A percentile compares a stretch with the other conserved stretches of the same genome.
phyloP scores from a whole-genome alignment of 1,284 basidiomycete genomes.

The Trametes polyzona region DNA sequence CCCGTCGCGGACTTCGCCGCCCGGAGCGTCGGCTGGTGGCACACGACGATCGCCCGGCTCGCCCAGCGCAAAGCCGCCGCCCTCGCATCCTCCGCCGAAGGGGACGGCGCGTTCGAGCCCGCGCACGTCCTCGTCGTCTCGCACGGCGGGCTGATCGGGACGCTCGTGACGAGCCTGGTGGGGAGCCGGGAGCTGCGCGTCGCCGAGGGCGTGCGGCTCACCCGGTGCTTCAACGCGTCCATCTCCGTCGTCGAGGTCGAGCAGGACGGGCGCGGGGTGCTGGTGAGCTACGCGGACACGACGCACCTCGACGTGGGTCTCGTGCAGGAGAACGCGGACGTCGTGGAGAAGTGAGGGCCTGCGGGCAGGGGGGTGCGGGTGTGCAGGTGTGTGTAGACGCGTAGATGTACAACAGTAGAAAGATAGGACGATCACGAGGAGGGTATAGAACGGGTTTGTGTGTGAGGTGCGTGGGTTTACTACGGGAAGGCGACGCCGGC shows the following conservation, averaged over 20 bases:
- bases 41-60: slow-evolving; percentile 45
- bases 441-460: too few species aligned
- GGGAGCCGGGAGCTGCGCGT: slow-evolving; percentile 42
- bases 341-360: slow-evolving; percentile 34
- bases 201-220: slow-evolving; percentile 46
- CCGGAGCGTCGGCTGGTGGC: slow-evolving; percentile 66
- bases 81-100: not conserved
- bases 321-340: slow-evolving; percentile 57
- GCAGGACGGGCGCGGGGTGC: slow-evolving; percentile 41
- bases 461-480: too few species aligned
- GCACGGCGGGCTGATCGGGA: slow-evolving; percentile 67
- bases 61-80: slow-evolving; percentile 33
- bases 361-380: not conserved
- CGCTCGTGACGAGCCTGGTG: slow-evolving; percentile 52
- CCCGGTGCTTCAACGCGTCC: slow-evolving; percentile 57
- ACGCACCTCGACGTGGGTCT: slow-evolving; percentile 50
- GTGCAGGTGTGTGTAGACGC: not conserved
- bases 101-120: slow-evolving; percentile 27
- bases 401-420: not conserved
- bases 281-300: slow-evolving; percentile 58
- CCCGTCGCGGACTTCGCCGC: slow-evolving; percentile 42
- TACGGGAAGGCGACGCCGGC: slow-evolving; percentile 33
- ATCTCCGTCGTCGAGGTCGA: slow-evolving; percentile 61
- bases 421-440: too few species aligned
- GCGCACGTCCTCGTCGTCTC: slow-evolving; percentile 60